phyloP scores from a whole-genome alignment of 1,284 basidiomycete genomes.

The Cryptococcus sp. region DNA sequence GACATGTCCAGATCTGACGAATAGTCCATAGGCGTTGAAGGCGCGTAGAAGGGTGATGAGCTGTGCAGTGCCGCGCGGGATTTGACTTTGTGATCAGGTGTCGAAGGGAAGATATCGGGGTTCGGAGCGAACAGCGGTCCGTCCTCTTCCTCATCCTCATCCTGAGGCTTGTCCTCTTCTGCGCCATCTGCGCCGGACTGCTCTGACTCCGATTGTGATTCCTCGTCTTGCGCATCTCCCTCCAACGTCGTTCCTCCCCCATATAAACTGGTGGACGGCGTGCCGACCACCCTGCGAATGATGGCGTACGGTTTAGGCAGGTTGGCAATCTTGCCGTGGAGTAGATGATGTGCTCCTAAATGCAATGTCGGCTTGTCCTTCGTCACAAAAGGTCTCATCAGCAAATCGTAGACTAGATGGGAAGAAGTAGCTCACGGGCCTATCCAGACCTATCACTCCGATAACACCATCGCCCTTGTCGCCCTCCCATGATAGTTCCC shows the following conservation, averaged over 20 bases:
- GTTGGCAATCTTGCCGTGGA: slow-evolving; percentile 79
- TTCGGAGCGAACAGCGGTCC: slow-evolving; percentile 33
- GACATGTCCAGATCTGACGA: slow-evolving; percentile 48
- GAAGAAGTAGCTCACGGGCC: slow-evolving; percentile 40
- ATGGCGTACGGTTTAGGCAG: slow-evolving; percentile 77
- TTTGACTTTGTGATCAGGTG: slow-evolving; percentile 1
- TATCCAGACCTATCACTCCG: slow-evolving; percentile 50
- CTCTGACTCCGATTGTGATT: slow-evolving; percentile 17
- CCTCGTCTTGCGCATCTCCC: slow-evolving; percentile 13
- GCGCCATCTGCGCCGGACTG: slow-evolving; percentile 10
- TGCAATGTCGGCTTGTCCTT: slow-evolving; percentile 75
- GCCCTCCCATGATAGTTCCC: slow-evolving; percentile 60
- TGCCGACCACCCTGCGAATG: slow-evolving; percentile 37
- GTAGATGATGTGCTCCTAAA: slow-evolving; percentile 77
- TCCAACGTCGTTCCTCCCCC: slow-evolving; percentile 3
- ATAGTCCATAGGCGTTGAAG: slow-evolving; percentile 40
- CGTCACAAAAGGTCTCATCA: neutral
- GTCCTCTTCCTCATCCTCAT: slow-evolving; percentile 34
- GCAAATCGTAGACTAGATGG: neutral
- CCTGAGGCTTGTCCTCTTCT: slow-evolving; percentile 4
- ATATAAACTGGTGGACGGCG: neutral
- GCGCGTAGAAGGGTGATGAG: slow-evolving; percentile 23
- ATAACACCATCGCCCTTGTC: slow-evolving; percentile 44
- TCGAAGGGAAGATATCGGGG: slow-evolving; percentile 17
- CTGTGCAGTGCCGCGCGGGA: slow-evolving; percentile 1